These are phyloP conservation scores for Hydnomerulius pinastri DNA, from an alignment of 768 basidiomycete genomes.

Conservation along the genomic window DNA sequence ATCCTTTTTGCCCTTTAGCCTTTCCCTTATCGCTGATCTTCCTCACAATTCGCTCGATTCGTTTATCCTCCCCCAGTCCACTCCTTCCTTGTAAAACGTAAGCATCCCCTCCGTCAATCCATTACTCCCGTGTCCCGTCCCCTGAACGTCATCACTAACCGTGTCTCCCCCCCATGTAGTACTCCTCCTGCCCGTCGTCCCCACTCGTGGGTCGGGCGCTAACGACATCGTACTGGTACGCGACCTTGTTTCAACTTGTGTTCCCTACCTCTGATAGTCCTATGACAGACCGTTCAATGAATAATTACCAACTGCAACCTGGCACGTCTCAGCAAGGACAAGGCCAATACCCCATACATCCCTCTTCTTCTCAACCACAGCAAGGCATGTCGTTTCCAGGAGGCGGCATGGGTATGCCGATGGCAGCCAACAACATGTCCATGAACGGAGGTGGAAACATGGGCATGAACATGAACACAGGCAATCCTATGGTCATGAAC, in stretches of 20 bases:
- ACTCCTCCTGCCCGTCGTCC: neutral
- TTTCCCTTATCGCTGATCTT: conserved; percentile 19
- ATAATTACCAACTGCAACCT: conserved; percentile 8
- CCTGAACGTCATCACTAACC: neutral
- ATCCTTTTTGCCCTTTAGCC: conserved; percentile 10
- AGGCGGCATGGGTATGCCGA: conserved; percentile 8
- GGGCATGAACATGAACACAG: conserved; percentile 6
- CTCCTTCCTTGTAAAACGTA: conserved; percentile 15
- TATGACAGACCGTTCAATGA: conserved; percentile 7
- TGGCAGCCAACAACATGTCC: conserved; percentile 12
- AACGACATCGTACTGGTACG: conserved; percentile 10
- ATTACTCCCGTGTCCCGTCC: neutral
- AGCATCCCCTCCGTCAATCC: neutral
- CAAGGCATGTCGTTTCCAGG: conserved; percentile 19
- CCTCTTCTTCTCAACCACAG: conserved; percentile 12
- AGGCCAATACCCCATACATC: conserved; percentile 22
- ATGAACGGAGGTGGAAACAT: conserved; percentile 1
- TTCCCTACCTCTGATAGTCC: neutral
- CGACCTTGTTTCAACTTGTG: neutral
- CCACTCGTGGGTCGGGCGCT: conserved; percentile 11
- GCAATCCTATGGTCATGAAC: conserved; percentile 1
- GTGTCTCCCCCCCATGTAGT: neutral
- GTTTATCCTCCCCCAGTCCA: conserved; percentile 1
- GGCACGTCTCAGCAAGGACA: conserved; percentile 20
- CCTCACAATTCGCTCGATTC: conserved; percentile 13